phyloP scores from a whole-genome alignment of 192 early-diverging fungal species.

The Coemansia sp. region DNA sequence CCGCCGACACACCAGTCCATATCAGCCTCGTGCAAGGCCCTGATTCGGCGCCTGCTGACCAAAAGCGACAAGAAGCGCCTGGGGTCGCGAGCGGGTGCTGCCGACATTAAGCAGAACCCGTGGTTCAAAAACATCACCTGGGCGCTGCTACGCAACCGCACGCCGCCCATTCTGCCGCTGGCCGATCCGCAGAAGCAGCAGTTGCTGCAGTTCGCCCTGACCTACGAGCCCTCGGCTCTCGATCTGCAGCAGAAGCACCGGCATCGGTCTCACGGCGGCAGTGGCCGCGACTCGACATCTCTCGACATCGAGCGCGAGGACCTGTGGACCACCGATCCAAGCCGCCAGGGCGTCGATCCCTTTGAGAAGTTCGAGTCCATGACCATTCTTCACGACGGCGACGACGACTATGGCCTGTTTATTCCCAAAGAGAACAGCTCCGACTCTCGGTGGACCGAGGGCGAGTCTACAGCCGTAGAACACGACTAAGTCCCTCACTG shows the following conservation, averaged over 20 bases:
- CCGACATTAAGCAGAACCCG: slow-evolving; percentile 87
- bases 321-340: slow-evolving; percentile 40
- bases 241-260: slow-evolving; percentile 31
- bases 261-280: slow-evolving; percentile 11
- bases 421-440: slow-evolving; percentile 50
- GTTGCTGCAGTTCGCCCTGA: slow-evolving; percentile 48
- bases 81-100: slow-evolving; percentile 83
- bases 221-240: slow-evolving; percentile 39
- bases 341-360: slow-evolving; percentile 43
- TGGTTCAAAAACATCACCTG: slow-evolving; percentile 91
- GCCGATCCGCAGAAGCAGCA: slow-evolving; percentile 53
- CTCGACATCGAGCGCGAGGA: slow-evolving; percentile 52
- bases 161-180: slow-evolving; percentile 80
- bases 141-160: slow-evolving; percentile 81
- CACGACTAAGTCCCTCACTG: slow-evolving; percentile 32
- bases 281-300: slow-evolving; percentile 34
- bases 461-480: slow-evolving; percentile 45
- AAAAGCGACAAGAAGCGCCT: slow-evolving; percentile 89
- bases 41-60: slow-evolving; percentile 79
- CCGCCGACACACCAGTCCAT: slow-evolving; percentile 53
- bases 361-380: slow-evolving; percentile 54
- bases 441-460: slow-evolving; percentile 48
- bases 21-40: slow-evolving; percentile 56
- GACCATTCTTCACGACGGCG: slow-evolving; percentile 54
- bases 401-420: slow-evolving; percentile 50